Percentiles rank a stretch among this genome's conserved stretches.
These are phyloP conservation scores for Trichoderma polysporum DNA, from an alignment of 2,329 filamentous ascomycete genomes.

Conservation along the genomic window DNA sequence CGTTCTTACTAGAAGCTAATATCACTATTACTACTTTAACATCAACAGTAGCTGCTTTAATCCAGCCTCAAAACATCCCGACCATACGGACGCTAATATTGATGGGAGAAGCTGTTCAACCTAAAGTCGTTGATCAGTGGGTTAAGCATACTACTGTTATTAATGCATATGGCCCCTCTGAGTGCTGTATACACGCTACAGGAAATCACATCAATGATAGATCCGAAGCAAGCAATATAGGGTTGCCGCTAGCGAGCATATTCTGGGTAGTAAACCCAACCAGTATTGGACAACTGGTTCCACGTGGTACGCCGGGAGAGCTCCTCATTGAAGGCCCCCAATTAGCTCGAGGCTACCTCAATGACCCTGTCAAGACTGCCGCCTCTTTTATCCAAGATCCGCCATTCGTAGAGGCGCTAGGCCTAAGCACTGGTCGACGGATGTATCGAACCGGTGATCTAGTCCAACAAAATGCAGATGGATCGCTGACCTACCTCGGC, in stretches of 20 bases:
- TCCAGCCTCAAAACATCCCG: background rate
- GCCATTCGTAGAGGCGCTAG: too few species aligned
- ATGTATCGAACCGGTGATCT: background rate
- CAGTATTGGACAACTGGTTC: too few species aligned
- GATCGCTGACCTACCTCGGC: background rate
- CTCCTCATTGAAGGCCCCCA: too few species aligned
- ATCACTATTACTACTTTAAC: background rate
- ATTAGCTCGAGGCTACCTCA: too few species aligned
- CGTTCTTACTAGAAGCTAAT: background rate
- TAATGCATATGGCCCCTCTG: background rate
- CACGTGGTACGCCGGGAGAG: too few species aligned
- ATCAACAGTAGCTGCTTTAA: background rate
- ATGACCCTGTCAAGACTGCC: too few species aligned
- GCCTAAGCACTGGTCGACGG: background rate
- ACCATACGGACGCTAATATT: background rate
- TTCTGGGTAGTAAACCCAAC: too few species aligned
- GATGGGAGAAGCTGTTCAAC: background rate
- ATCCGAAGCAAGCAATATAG: too few species aligned
- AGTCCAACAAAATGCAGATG: background rate
- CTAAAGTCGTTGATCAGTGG: background rate
- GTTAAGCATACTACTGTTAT: slow-evolving; percentile 35
- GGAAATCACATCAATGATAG: too few species aligned
- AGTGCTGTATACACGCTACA: too few species aligned
- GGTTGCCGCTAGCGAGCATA: too few species aligned
- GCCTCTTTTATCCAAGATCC: too few species aligned